Evolutionary conservation across 2,329 filamentous ascomycete genomes (phyloP).

Genomic region (Arthrobotrys sphaeroides): DNA sequence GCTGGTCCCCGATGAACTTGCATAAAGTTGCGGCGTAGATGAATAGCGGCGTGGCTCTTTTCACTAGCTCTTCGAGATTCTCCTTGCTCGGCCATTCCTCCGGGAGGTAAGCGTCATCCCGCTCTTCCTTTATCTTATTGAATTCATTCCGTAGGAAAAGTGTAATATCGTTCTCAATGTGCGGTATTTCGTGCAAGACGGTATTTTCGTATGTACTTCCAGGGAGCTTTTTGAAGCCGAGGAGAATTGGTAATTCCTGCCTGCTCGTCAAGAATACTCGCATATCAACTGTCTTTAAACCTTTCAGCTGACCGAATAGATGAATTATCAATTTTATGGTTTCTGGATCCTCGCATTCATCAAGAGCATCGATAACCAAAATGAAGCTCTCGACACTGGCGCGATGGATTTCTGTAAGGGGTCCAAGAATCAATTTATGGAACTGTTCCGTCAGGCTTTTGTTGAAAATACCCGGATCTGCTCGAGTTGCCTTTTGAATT

Average conservation of each 20-base stretch:
- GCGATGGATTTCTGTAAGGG: conserved; percentile 57
- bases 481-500: conserved; percentile 8
- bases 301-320: conserved; percentile 44
- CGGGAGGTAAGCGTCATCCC: not conserved
- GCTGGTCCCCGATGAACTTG: conserved; percentile 54
- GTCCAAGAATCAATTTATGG: conserved; percentile 61
- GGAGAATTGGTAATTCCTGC: conserved; percentile 54
- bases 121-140: conserved; percentile 41
- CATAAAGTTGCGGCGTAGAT: conserved; percentile 58
- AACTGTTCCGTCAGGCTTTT: conserved; percentile 62
- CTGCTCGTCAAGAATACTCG: conserved; percentile 55
- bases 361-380: conserved; percentile 59
- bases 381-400: conserved; percentile 2
- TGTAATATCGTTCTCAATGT: conserved; percentile 58
- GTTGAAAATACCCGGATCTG: not conserved
- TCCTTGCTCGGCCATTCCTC: conserved; percentile 53
- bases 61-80: conserved; percentile 50
- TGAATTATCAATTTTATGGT: conserved; percentile 53
- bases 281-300: conserved; percentile 38
- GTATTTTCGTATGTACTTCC: conserved; percentile 30
- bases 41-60: conserved; percentile 56
- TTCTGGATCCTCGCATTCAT: conserved; percentile 58
- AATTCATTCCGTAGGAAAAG: conserved; percentile 54
- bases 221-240: conserved; percentile 48
- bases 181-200: conserved; percentile 23